phyloP scores from a whole-genome alignment of 768 basidiomycete genomes.

The Amanita inopinata region DNA sequence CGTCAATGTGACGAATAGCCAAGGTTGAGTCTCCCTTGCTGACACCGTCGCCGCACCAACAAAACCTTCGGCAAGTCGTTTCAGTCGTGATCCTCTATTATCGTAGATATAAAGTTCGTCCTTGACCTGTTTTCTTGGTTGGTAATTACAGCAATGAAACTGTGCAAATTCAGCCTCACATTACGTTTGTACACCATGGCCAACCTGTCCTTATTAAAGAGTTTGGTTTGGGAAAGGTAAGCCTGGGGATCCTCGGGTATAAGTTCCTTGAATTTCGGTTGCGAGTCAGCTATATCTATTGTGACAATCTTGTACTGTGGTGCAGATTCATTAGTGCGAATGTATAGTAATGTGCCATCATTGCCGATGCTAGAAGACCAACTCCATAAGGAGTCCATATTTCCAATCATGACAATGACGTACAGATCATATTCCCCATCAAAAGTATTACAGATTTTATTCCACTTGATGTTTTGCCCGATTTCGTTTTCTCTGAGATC shows the following conservation, averaged over 20 bases:
- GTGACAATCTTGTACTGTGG: slow-evolving; percentile 59
- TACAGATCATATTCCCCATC: slow-evolving; percentile 59
- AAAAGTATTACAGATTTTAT: slow-evolving; percentile 60
- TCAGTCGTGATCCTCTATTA: slow-evolving; percentile 39
- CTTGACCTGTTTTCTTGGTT: slow-evolving; percentile 49
- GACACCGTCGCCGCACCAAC: slow-evolving; percentile 54
- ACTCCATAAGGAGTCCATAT: slow-evolving; percentile 6
- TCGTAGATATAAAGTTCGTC: slow-evolving; percentile 72
- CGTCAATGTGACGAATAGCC: slow-evolving; percentile 54
- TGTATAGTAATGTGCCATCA: slow-evolving; percentile 50
- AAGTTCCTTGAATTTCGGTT: slow-evolving; percentile 42
- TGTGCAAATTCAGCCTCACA: slow-evolving; percentile 28
- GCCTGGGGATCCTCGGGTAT: slow-evolving; percentile 64
- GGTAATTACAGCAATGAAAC: no score
- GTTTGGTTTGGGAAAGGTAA: slow-evolving; percentile 38
- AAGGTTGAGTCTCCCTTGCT: slow-evolving; percentile 40
- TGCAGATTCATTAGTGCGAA: slow-evolving; percentile 57
- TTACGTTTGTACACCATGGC: slow-evolving; percentile 62
- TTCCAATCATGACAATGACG: slow-evolving; percentile 16
- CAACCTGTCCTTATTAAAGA: slow-evolving; percentile 44
- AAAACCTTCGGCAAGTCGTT: slow-evolving; percentile 52
- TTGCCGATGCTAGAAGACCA: slow-evolving; percentile 46
- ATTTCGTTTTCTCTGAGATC: slow-evolving; percentile 53
- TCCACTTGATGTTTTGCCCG: slow-evolving; percentile 59
- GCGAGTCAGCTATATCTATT: slow-evolving; percentile 45